Base-by-base conservation (phyloP, 495 filamentous ascomycete species). In the Bombardia bombarda region DNA sequence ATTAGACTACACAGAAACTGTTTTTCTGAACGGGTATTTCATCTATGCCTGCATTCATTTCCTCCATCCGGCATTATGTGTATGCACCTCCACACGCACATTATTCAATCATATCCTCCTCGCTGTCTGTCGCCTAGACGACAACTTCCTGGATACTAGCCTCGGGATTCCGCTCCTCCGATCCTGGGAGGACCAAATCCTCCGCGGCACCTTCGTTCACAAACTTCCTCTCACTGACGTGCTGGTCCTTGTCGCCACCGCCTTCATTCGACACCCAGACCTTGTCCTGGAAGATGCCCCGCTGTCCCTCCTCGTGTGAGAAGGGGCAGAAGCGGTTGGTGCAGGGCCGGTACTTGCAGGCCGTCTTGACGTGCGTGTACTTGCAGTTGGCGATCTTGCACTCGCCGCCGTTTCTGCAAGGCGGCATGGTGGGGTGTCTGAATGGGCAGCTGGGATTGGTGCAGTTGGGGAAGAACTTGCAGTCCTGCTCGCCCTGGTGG, bases 401-500 rank as follows among this genome's bases (percentile, higher is more conserved):
- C 62, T 93, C 89, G 25, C 86, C 86, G 17, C 93, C 93, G 55
- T 97, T 97, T 37, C 88, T 80, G 66, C 92, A 98, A 31, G 87
- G 78, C 2, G 70, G 70, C 62, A 69, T 69, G 10, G 84, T 80
- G 62, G 87, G 86, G 39, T 99, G 92, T 59, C 80, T 81, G 70
- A 94, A 99, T 8, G 84, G 77, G 57, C 92, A 99, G 43, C 73
- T 65, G 7, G 82, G 74, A 58, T 94, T 95, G 30, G 84, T 82
- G 71, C 92, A 99, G 67, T 96, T 84, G 31, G 92, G 89, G 61
- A 80, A 95, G 73, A 90, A 99, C 54, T 80, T 85, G 81, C 92
- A 99, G 54, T 95, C 82, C 57, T 82, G 76, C 57, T 94, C 84
- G 37, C 80, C 74, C 60, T 92, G 83, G 63, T 87, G 83, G 10